These are phyloP conservation scores for Musa beccarii DNA, from an alignment of 176 grass and related monocot genomes.

Conservation along the genomic window DNA sequence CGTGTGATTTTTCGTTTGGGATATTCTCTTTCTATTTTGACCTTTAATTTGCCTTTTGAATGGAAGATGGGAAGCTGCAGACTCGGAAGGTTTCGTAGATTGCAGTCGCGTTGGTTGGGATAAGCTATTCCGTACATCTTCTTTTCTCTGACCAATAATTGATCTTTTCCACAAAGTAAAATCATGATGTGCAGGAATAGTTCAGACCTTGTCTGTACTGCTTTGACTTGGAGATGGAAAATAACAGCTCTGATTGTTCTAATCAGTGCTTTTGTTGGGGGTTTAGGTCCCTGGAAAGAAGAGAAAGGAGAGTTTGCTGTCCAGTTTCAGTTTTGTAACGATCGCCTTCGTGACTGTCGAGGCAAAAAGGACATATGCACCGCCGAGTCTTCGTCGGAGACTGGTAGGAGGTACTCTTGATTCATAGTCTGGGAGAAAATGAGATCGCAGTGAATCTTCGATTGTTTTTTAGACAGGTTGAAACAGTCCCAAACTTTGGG, in stretches of 20 bases:
- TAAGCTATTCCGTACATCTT: not conserved
- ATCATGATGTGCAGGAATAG: not conserved
- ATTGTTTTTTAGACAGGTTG: too few species aligned
- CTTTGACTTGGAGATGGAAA: not conserved
- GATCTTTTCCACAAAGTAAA: not conserved
- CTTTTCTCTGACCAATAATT: not conserved
- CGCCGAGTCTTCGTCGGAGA: not conserved
- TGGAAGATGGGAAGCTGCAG: not conserved
- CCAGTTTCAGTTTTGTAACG: not conserved
- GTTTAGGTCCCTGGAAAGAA: not conserved
- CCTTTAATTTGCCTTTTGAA: not conserved
- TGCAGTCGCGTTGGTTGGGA: not conserved
- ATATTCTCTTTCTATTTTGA: too few species aligned
- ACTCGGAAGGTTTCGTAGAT: not conserved
- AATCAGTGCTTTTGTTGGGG: not conserved
- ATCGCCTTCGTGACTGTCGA: not conserved
- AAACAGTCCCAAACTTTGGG: not conserved
- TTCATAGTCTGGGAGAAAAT: too few species aligned
- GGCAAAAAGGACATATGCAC: not conserved
- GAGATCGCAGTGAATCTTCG: too few species aligned
- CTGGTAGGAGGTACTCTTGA: too few species aligned
- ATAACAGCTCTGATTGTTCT: not conserved
- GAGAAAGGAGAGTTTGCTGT: not conserved
- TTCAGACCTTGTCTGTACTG: not conserved
- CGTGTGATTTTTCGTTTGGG: too few species aligned